Conservation (phyloP, 208 protist species). For the Strigomonas oncopelti region DNA sequence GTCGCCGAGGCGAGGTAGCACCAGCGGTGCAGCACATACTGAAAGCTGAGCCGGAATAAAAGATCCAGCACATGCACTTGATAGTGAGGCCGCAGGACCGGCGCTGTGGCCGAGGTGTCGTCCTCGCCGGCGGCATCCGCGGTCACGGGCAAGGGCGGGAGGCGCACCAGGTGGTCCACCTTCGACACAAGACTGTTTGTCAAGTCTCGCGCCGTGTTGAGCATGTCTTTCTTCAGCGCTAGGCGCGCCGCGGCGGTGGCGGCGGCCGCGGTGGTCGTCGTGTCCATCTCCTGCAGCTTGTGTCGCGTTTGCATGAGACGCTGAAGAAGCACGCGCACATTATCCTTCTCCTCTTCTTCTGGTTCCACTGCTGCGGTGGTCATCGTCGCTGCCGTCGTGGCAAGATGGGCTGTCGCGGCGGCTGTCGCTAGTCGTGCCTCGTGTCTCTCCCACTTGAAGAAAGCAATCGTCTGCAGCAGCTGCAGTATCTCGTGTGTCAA, state of each 20-base stretch:
- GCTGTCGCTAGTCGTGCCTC: not conserved
- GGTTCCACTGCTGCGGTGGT: too few species aligned
- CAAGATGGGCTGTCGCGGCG: not conserved
- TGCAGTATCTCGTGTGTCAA: conserved; percentile 8
- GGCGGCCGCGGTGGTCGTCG: too few species aligned
- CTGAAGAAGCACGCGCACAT: not conserved
- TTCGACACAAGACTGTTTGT: not conserved
- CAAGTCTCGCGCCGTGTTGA: conserved; percentile 5
- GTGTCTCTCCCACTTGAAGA: conserved; percentile 41
- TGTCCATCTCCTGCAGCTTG: not conserved
- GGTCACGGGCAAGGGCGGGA: not conserved
- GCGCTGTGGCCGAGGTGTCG: not conserved
- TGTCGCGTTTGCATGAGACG: not conserved
- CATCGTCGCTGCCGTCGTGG: too few species aligned
- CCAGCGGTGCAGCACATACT: conserved; percentile 20
- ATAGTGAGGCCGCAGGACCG: not conserved
- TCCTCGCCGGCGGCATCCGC: not conserved
- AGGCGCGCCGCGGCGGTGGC: not conserved
- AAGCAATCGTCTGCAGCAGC: conserved; percentile 21
- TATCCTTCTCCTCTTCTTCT: too few species aligned
- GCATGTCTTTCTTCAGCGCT: not conserved
- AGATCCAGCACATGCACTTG: conserved; percentile 25
- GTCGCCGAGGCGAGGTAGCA: not conserved
- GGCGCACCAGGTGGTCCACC: not conserved
- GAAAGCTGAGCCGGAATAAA: conserved; percentile 18